Base-by-base conservation (phyloP, 1,139 yeast genomes). In the Lodderomyces orthopsilosis region DNA sequence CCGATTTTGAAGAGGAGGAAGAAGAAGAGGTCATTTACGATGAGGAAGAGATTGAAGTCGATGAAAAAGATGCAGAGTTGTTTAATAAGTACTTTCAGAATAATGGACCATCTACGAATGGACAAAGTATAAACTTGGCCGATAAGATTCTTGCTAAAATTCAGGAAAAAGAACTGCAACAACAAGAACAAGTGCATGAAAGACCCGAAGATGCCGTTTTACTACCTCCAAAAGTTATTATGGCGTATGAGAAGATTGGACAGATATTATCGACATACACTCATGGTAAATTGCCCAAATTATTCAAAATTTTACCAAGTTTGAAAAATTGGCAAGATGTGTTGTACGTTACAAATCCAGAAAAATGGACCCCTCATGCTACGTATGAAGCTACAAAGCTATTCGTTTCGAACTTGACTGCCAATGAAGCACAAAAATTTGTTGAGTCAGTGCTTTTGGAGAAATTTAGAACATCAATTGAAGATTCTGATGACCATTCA, bases 301-400 rank as follows among this genome's bases (percentile, higher is more conserved):
- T 95, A 33, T 93, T 93, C 74, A 93, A 93, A 62, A 95, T 93
- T 46, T 79, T 94, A 47, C 99, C 99, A 32, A 80, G 95, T 6
- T 75, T 93, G 52, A 83, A 80, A 54, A 91, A 91, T 65, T 93
- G 99, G 99, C 90, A 90, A 61, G 98, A 93, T 62, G 86, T 94
- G 30, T 70, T 93, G 34, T 91, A 83, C 57, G 97, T 93, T 23
- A 91, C 98, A 2, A 81, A 88, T 54, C 98, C 98, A 9, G 89
- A 82, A 48, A 70, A 74, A 24, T 93, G 99, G 99, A 87, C 98
- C 6, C 93, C 97, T n/a, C 94, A 91, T 59, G 96, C 95, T 2
- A 83, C 86, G 1, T 93, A 85, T 59, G 98, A 94, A 63, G 98
- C 97, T 3, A 89, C 98, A 9, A 88, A 90, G 62, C 69, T 93